Conservation (phyloP, 2,329 filamentous ascomycete species). For the Paracamarosporium sp. region DNA sequence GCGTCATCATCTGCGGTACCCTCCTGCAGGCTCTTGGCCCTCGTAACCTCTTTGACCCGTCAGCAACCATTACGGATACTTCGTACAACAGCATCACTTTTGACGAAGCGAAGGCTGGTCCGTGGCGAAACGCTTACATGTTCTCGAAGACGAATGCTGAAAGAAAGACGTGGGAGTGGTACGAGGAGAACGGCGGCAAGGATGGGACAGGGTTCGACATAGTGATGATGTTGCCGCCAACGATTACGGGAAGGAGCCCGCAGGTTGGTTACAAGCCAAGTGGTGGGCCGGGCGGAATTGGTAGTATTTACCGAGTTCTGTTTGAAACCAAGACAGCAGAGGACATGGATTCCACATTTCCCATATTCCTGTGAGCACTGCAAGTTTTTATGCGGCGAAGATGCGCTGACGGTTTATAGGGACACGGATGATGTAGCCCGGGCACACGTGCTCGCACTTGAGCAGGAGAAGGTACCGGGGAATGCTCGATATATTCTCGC, state of each 20-base stretch:
- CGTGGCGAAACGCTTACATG: conserved; percentile 13
- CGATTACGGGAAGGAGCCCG: conserved; percentile 19
- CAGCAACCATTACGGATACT: conserved; percentile 12
- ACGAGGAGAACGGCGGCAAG: conserved; percentile 12
- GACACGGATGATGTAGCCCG: conserved; percentile 24
- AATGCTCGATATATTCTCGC: conserved; percentile 21
- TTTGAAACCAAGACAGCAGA: conserved; percentile 1
- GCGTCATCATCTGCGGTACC: conserved; percentile 23
- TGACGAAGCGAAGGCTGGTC: conserved; percentile 8
- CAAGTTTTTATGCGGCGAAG: not conserved
- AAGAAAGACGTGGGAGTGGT: conserved; percentile 20
- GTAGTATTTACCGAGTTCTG: conserved; percentile 8
- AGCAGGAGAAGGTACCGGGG: conserved; percentile 12
- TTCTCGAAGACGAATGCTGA: conserved; percentile 24
- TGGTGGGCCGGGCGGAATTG: conserved; percentile 13
- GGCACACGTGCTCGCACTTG: conserved; percentile 17
- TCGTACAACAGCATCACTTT: conserved; percentile 15
- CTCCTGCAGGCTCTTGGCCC: conserved; percentile 11
- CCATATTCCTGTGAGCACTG: conserved; percentile 19
- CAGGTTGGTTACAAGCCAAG: conserved; percentile 12
- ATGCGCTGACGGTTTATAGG: conserved; percentile 7
- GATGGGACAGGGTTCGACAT: conserved; percentile 14
- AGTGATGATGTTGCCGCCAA: conserved; percentile 17
- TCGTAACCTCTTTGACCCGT: conserved; percentile 2
- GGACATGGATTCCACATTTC: conserved; percentile 10